phyloP scores from a whole-genome alignment of 495 filamentous ascomycete genomes.

The Podospora appendiculata region DNA sequence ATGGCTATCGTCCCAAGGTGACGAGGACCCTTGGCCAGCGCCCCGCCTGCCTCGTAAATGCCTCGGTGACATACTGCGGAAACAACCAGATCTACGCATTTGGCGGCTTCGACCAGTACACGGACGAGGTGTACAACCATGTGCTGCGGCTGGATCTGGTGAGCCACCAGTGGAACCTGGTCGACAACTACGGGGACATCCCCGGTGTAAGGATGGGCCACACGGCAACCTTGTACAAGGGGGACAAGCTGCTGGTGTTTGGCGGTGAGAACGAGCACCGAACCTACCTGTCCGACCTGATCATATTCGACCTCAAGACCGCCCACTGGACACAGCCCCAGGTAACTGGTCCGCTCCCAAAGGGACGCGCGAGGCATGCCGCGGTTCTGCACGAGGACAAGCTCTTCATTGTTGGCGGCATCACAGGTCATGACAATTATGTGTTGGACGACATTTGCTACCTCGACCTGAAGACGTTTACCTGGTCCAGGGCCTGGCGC shows the following conservation, averaged over 20 bases:
- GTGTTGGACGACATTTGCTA: constrained; percentile 94
- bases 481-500: constrained; percentile 93
- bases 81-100: constrained; percentile 97
- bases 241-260: constrained; percentile 89
- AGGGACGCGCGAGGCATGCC: constrained; percentile 86
- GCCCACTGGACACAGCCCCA: constrained; percentile 91
- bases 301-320: constrained; percentile 89
- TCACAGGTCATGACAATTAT: constrained; percentile 77
- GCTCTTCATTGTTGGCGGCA: constrained; percentile 85
- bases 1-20: constrained; percentile 73
- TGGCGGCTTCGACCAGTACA: constrained; percentile 98
- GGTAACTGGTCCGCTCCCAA: constrained; percentile 72
- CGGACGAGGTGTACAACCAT: constrained; percentile 99
- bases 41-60: constrained; percentile 93
- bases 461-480: constrained; percentile 93
- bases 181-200: constrained; percentile 98
- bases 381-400: constrained; percentile 95
- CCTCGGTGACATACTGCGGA: constrained; percentile 93
- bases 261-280: constrained; percentile 97
- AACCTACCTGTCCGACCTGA: constrained; percentile 88
- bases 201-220: constrained; percentile 98
- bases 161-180: constrained; percentile 83
- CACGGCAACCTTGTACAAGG: constrained; percentile 90
- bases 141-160: constrained; percentile 80
- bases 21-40: constrained; percentile 76